Evolutionary conservation across 2,329 filamentous ascomycete species (phyloP), one percentile per base, ranked within the genome.

Genomic region (Blastomyces parvus): DNA sequence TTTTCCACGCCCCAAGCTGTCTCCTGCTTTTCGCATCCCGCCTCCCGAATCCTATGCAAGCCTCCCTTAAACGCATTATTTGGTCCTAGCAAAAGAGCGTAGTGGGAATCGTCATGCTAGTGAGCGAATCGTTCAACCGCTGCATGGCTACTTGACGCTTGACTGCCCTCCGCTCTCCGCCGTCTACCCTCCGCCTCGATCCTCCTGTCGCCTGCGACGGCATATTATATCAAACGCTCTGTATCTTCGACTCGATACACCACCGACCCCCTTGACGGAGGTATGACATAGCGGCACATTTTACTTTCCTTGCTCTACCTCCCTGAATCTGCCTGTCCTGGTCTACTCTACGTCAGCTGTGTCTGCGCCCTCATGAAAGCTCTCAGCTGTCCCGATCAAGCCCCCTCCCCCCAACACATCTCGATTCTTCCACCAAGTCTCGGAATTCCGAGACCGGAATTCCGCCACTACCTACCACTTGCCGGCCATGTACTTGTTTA

Each of bases 131-230:
- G 30, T 42, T 48, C 33, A 14, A 13, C 33, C 33, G 33, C 22
- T 55, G 36, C 27, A 36, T 62, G 36, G 27, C 48, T 30, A n/a
- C 38, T 61, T 55, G 48, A 61, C 42, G 48, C 38, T 61, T 55
- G 48, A 53, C 59, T 52, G 11, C 53, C 14, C 33, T 56, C 53
- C 30, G 17, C 30, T 33, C 3, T 33, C 30, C 30, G 30, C 30
- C 30, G 30, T n/a, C 53, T 5, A 33, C 13, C 40, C 40, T 59
- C 17, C 6, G 17, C 42, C 27, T n/a, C 27, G 11, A 25, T 42
- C 36, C 38, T n/a, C 40, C 3, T 46, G 25, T 33, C 57, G 25
- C 46, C 40, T 30, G 27, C 11, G 9, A n/a, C 30, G 5, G 17
- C 4, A 57, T 57, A 6, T 33, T 22, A 44, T 19, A 25, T 48